Percentiles rank a stretch among this genome's conserved stretches.
Evolutionary conservation across 352 stramenopile genomes (phyloP).

Genomic region (Phytophthora hybrid): DNA sequence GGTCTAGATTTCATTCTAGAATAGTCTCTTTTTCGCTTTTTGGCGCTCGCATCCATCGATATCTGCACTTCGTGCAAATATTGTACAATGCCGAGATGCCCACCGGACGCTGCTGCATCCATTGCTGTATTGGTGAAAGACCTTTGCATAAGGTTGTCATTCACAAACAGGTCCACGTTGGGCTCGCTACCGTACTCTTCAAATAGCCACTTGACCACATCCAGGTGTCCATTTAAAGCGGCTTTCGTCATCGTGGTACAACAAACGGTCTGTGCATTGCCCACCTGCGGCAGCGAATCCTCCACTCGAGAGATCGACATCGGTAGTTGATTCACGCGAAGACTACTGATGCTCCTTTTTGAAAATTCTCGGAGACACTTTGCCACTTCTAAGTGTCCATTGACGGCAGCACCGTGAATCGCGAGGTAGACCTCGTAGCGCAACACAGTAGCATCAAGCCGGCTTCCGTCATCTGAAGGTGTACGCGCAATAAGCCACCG

Average conservation of each 20-base stretch:
- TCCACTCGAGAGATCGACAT: not conserved
- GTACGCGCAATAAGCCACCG: conserved; percentile 8
- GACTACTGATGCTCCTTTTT: not conserved
- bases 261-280: not conserved
- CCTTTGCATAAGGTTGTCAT: not conserved
- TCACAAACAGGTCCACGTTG: not conserved
- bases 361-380: not conserved
- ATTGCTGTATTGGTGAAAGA: not conserved
- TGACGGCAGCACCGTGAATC: conserved; percentile 2
- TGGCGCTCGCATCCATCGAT: not conserved
- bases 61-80: conserved; percentile 2
- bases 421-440: not conserved
- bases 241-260: conserved; percentile 3
- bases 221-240: not conserved
- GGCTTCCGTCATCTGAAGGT: not conserved
- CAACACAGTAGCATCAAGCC: not conserved
- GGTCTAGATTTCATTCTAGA: not conserved
- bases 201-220: conserved; percentile 12
- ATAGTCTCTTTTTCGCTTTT: not conserved
- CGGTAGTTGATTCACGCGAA: not conserved
- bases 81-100: not conserved
- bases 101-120: not conserved
- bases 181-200: not conserved
- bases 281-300: not conserved
- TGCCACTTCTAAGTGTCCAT: not conserved